These are phyloP conservation scores for Penicillium simplicissimum DNA, from an alignment of 495 filamentous ascomycete species.

Conservation along the genomic window DNA sequence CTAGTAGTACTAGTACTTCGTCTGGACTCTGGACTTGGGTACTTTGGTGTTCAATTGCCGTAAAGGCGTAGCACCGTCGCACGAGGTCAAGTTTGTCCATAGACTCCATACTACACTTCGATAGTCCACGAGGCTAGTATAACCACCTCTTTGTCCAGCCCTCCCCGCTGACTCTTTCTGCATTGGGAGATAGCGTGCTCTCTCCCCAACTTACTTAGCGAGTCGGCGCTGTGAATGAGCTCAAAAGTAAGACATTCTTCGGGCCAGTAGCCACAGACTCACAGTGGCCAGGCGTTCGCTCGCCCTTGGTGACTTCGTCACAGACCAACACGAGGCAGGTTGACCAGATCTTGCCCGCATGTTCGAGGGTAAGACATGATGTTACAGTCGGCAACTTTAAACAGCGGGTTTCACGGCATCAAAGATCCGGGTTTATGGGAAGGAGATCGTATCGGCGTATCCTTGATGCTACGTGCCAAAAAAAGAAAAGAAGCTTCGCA, in stretches of 20 bases:
- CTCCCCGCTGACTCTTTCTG: neutral
- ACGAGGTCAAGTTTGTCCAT: no score
- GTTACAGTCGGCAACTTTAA: slow-evolving; percentile 9
- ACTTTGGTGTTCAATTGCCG: no score
- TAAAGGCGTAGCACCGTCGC: no score
- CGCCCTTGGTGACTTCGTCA: neutral
- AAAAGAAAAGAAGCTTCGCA: neutral
- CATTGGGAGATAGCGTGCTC: slow-evolving; percentile 6
- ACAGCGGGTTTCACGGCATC: slow-evolving; percentile 8
- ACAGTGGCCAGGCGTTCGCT: neutral
- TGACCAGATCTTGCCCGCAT: slow-evolving; percentile 3
- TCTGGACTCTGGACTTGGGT: no score
- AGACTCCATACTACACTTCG: neutral
- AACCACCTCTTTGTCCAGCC: neutral
- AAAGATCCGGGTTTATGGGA: slow-evolving; percentile 1
- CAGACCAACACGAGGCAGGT: neutral
- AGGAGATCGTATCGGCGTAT: neutral
- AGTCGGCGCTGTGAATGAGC: neutral
- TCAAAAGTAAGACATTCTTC: slow-evolving; percentile 11
- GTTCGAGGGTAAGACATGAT: slow-evolving; percentile 21
- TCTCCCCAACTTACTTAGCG: neutral
- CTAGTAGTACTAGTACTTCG: neutral
- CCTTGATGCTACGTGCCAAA: neutral
- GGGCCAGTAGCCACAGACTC: no score
- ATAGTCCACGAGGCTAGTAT: neutral